These are phyloP conservation scores for Paraurostyla sp. DNA, from an alignment of 73 alveolate genomes.

Conservation along the genomic window DNA sequence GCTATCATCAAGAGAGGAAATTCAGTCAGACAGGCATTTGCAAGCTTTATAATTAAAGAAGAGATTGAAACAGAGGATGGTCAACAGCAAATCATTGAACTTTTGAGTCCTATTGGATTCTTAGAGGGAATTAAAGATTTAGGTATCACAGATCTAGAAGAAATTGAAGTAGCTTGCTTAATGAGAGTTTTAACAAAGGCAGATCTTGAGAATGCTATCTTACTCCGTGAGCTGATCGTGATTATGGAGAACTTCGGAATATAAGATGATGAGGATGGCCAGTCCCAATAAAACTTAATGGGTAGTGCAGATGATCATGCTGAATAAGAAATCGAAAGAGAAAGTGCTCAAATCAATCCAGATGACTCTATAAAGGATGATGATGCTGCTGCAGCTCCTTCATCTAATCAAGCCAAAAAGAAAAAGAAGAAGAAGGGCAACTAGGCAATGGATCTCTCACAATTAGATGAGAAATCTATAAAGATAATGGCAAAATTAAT, in stretches of 20 bases:
- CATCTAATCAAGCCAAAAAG: too few species aligned
- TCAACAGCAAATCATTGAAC: background rate
- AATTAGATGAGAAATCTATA: constrained; percentile 41
- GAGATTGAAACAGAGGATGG: constrained; percentile 47
- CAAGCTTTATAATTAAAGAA: constrained; percentile 15
- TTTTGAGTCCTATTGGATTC: constrained; percentile 66
- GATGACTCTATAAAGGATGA: too few species aligned
- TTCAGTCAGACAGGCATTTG: constrained; percentile 53
- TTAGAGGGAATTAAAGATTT: constrained; percentile 61
- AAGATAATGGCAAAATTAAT: constrained; percentile 47
- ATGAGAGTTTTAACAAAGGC: constrained; percentile 80
- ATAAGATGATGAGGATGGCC: constrained; percentile 48
- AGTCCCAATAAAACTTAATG: background rate
- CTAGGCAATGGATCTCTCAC: constrained; percentile 6
- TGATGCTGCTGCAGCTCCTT: too few species aligned
- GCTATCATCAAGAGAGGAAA: background rate
- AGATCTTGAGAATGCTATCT: constrained; percentile 69
- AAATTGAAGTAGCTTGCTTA: constrained; percentile 75
- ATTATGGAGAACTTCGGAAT: constrained; percentile 80
- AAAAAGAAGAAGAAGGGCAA: constrained; percentile 34
- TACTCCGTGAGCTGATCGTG: constrained; percentile 70
- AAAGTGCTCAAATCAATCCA: too few species aligned
- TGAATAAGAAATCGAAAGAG: constrained; percentile 19
- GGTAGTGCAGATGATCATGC: constrained; percentile 39
- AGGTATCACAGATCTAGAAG: constrained; percentile 64